These are phyloP conservation scores for Fusarium poae DNA, from an alignment of 2,329 filamentous ascomycete genomes.

Conservation along the genomic window DNA sequence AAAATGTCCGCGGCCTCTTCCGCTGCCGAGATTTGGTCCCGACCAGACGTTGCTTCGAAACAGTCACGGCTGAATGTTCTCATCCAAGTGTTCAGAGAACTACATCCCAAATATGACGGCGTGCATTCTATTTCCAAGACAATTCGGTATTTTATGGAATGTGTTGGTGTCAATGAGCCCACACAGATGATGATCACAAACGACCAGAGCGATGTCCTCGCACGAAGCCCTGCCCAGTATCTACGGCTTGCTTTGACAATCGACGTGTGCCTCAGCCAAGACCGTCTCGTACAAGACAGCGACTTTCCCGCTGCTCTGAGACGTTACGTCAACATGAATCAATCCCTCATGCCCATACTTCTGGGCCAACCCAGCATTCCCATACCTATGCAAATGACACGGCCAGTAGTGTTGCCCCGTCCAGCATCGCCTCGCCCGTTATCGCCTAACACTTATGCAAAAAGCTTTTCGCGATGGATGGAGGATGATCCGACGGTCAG, in stretches of 20 bases:
- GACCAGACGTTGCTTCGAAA: conserved; percentile 28
- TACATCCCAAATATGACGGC: conserved; percentile 39
- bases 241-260: conserved; percentile 36
- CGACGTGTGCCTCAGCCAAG: conserved; percentile 36
- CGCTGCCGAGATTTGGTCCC: conserved; percentile 21
- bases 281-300: conserved; percentile 32
- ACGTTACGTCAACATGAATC: conserved; percentile 5
- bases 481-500: conserved; percentile 32
- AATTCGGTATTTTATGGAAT: conserved; percentile 43
- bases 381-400: neutral
- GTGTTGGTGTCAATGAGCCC: conserved; percentile 18
- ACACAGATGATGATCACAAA: neutral
- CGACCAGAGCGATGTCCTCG: conserved; percentile 24
- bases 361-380: conserved; percentile 17
- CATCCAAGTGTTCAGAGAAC: conserved; percentile 37
- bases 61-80: conserved; percentile 38
- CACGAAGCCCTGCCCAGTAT: conserved; percentile 35
- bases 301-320: conserved; percentile 33
- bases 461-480: conserved; percentile 35
- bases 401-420: neutral
- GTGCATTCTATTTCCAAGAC: conserved; percentile 42
- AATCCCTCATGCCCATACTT: conserved; percentile 16
- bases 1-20: conserved; percentile 36
- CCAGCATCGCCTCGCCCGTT: conserved; percentile 21
- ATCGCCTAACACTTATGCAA: conserved; percentile 17